Conservation (phyloP, 106 monocot genomes). For the Dioscorea alata region DNA sequence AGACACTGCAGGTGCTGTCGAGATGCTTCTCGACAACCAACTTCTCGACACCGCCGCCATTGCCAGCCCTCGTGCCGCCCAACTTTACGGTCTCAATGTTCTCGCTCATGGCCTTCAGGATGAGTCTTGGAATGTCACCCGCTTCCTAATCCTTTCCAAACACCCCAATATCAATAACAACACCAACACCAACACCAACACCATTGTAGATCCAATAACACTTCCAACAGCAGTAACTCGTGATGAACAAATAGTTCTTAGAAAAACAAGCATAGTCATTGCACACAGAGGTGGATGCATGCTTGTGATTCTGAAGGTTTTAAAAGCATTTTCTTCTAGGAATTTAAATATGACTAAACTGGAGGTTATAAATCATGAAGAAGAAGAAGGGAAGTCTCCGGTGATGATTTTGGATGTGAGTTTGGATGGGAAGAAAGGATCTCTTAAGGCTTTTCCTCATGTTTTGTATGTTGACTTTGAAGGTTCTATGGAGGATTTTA, state of each 20-base stretch:
- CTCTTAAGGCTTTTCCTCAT: constrained; percentile 42
- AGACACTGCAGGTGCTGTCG: constrained; percentile 70
- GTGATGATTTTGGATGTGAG: constrained; percentile 51
- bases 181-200: neutral
- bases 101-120: constrained; percentile 59
- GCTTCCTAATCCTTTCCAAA: constrained; percentile 54
- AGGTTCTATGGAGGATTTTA: constrained; percentile 36
- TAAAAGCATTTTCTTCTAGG: constrained; percentile 47
- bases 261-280: constrained; percentile 55
- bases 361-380: constrained; percentile 45
- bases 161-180: constrained; percentile 5
- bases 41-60: constrained; percentile 69
- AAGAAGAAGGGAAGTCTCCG: constrained; percentile 29
- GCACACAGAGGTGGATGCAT: constrained; percentile 51
- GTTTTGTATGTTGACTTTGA: constrained; percentile 63
- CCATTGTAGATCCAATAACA: no score
- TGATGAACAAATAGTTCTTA: neutral
- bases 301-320: constrained; percentile 46
- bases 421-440: neutral
- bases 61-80: constrained; percentile 54
- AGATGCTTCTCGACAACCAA: constrained; percentile 39
- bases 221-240: neutral
- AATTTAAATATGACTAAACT: constrained; percentile 60
- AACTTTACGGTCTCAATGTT: constrained; percentile 60
- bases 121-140: constrained; percentile 68